Evolutionary conservation across 176 grass and related monocot genomes (phyloP), one percentile per base, ranked within the genome.

Genomic region (Phyllostachys edulis): DNA sequence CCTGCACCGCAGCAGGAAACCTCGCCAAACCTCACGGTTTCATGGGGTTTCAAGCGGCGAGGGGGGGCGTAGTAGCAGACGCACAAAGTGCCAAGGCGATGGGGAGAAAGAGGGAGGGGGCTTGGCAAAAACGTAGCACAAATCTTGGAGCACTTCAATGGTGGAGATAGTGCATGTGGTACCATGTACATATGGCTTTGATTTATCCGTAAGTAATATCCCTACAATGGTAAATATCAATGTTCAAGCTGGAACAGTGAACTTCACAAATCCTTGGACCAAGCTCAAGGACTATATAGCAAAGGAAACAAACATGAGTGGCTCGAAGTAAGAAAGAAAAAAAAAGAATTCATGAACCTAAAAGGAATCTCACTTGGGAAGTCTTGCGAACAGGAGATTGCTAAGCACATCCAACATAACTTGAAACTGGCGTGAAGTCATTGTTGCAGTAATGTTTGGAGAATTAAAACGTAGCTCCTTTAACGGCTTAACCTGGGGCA

Each of bases 361-460:
- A 81, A 70, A 63, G 70, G 83, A 88, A 55, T 70, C 89, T 96
- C 76, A 99, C 96, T 99, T 99, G 75, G 96, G 96, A 81, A 78
- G 85, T 87, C 88, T 94, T 44, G 96, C 89, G 7, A 94, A 94
- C 61, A 99, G 74, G 86, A 99, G 96, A 90, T 98, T 98, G 79
- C 77, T 99, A 42, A 99, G 89, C 60, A 99, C 96, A 85, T 96
- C 96, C 75, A 95, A 85, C 93, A 99, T 94, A 78, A 99, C 96
- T 88, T 99, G 96, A 90, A 99, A 99, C 74, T 99, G 96, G 27
- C 96, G 93, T 46, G 96, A 99, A 76, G 96, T 99, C 96, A 99
- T 99, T 27, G 96, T 96, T 83, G 93, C 93, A 1, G 96, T 90
- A 81, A 99, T 96, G 73, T 96, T 89, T 89, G 96, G 85, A 83